Conservation (phyloP, 805 yeast genomes). For the Ogataea nakhonphanomensis region DNA sequence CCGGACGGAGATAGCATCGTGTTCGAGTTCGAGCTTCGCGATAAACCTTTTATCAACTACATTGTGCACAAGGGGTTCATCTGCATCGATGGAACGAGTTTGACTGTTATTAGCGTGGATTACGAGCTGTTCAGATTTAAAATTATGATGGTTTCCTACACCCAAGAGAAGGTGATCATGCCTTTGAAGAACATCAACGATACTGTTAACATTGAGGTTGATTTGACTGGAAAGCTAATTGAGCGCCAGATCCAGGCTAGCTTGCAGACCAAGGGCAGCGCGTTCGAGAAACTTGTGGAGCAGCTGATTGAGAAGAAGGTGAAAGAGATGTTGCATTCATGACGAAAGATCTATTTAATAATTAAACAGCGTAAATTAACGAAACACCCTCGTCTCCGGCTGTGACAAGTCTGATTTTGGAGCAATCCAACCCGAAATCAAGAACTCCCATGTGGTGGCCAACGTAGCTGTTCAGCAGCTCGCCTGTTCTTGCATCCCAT, state of each 20-base stretch:
- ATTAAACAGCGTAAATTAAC: conserved; percentile 51
- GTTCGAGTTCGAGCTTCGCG: conserved; percentile 70
- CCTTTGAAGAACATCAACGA: conserved; percentile 63
- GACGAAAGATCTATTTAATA: neutral
- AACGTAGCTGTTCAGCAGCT: conserved; percentile 67
- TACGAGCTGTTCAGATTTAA: conserved; percentile 55
- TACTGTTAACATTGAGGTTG: conserved; percentile 87
- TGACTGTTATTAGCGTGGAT: conserved; percentile 82
- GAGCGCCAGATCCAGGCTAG: conserved; percentile 75
- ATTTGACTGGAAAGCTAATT: conserved; percentile 85
- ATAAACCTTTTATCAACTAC: conserved; percentile 57
- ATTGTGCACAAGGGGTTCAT: conserved; percentile 96
- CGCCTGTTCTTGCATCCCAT: conserved; percentile 89
- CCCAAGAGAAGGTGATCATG: conserved; percentile 77
- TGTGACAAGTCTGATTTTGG: conserved; percentile 70
- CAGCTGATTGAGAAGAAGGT: conserved; percentile 45
- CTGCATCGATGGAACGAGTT: conserved; percentile 87
- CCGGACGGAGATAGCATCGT: conserved; percentile 75
- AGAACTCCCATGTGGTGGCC: conserved; percentile 96
- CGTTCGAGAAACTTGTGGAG: conserved; percentile 48
- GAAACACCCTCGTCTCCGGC: conserved; percentile 98
- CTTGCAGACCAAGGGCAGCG: conserved; percentile 50
- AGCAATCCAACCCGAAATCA: conserved; percentile 69
- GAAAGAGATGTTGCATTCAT: conserved; percentile 9
- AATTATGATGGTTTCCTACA: conserved; percentile 88